Evolutionary conservation across 495 filamentous ascomycete species (phyloP).

Genomic region (Tuber indicum): DNA sequence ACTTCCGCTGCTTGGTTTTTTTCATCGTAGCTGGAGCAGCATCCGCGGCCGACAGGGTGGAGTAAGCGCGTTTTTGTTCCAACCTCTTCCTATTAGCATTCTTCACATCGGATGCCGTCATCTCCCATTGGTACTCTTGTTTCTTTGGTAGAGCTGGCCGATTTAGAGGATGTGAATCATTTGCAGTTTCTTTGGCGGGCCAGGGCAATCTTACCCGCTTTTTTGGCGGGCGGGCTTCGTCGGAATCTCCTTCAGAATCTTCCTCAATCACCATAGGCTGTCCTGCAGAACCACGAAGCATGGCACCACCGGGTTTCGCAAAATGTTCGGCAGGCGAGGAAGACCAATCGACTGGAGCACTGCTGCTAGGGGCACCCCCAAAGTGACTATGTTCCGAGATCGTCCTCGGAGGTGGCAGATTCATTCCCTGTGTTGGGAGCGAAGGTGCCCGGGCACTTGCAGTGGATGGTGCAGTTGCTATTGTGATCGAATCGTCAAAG

Average conservation of each 20-base stretch:
- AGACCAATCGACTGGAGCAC: slow-evolving; percentile 56
- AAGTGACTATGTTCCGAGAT: slow-evolving; percentile 8
- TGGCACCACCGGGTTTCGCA: slow-evolving; percentile 14
- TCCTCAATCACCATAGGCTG: slow-evolving; percentile 41
- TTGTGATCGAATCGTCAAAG: slow-evolving; percentile 50
- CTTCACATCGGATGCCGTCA: slow-evolving; percentile 71
- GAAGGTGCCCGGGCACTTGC: slow-evolving; percentile 4
- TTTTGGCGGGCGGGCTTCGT: slow-evolving; percentile 26
- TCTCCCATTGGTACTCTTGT: slow-evolving; percentile 60
- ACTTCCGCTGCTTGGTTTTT: slow-evolving; percentile 42
- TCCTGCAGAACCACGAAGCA: slow-evolving; percentile 18
- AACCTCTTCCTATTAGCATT: slow-evolving; percentile 67
- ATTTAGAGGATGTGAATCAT: slow-evolving; percentile 28
- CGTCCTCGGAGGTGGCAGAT: slow-evolving; percentile 33
- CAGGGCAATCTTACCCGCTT: slow-evolving; percentile 43
- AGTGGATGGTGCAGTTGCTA: slow-evolving; percentile 12
- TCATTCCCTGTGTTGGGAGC: slow-evolving; percentile 16
- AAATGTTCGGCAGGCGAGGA: slow-evolving; percentile 56
- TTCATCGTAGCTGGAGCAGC: slow-evolving; percentile 46
- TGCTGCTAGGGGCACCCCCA: slow-evolving; percentile 44
- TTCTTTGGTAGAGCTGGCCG: slow-evolving; percentile 42
- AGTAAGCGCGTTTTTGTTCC: slow-evolving; percentile 49
- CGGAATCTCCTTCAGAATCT: slow-evolving; percentile 39
- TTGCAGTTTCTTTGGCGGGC: slow-evolving; percentile 37
- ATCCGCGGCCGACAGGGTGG: slow-evolving; percentile 9